Conservation (phyloP, 768 basidiomycete genomes). For the Rhizopogon sp. region DNA sequence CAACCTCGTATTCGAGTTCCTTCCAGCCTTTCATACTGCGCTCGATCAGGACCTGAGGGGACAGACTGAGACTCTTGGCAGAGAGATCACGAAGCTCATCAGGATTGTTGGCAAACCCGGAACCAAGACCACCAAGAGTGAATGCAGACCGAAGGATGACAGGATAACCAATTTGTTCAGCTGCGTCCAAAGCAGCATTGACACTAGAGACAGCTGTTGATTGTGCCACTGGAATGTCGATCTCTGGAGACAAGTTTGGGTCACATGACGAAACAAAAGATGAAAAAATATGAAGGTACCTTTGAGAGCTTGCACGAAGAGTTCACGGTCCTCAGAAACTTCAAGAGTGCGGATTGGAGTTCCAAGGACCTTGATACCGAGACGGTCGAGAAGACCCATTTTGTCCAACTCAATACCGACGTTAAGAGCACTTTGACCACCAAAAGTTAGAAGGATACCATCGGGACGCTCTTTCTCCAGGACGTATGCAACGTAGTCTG, state of each 20-base stretch:
- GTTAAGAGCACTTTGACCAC: constrained; percentile 96
- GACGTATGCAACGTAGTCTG: constrained; percentile 98
- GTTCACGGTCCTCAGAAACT: constrained; percentile 93
- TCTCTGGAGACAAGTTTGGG: constrained; percentile 52
- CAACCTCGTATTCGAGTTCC: constrained; percentile 98
- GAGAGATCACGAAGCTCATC: constrained; percentile 93
- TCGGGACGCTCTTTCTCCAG: constrained; percentile 98
- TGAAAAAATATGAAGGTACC: constrained; percentile 39
- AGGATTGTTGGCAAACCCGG: constrained; percentile 93
- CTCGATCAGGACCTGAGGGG: constrained; percentile 95
- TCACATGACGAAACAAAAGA: constrained; percentile 1
- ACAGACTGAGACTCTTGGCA: constrained; percentile 85
- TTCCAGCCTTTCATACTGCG: constrained; percentile 99
- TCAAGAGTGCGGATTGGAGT: constrained; percentile 94
- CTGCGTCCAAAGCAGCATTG: constrained; percentile 87
- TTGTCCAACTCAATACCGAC: constrained; percentile 95
- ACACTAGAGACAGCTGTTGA: constrained; percentile 97
- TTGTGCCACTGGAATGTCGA: constrained; percentile 92
- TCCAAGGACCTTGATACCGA: constrained; percentile 91
- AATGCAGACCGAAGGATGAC: constrained; percentile 96
- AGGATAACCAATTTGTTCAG: constrained; percentile 90
- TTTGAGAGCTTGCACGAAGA: constrained; percentile 94
- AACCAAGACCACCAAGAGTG: constrained; percentile 96
- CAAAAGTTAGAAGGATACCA: constrained; percentile 95
- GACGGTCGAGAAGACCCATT: constrained; percentile 92